These are phyloP conservation scores for Myriangium duriaei DNA, from an alignment of 2,329 filamentous ascomycete genomes.

Conservation along the genomic window DNA sequence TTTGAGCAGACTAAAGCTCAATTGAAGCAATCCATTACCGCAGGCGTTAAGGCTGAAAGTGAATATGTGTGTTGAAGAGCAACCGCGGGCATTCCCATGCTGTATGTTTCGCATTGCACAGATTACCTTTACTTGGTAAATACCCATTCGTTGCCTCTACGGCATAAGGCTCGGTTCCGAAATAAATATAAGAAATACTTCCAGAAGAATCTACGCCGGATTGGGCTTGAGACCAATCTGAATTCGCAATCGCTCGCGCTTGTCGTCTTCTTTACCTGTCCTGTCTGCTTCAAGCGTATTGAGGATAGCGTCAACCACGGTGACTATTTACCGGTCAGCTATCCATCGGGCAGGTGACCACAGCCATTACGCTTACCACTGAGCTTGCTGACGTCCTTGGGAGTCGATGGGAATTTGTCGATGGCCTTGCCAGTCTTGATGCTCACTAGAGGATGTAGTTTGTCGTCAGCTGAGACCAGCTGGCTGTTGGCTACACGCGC, in stretches of 20 bases:
- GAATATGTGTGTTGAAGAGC: too few species aligned
- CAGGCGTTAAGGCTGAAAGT: too few species aligned
- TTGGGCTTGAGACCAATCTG: conserved; percentile 22
- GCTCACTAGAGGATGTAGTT: conserved; percentile 18
- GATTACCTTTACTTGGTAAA: too few species aligned
- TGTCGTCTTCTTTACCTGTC: conserved; percentile 19
- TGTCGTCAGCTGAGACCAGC: conserved; percentile 18
- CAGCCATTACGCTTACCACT: conserved; percentile 18
- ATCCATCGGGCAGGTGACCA: not conserved
- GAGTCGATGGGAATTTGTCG: conserved; percentile 21
- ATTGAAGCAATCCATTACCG: too few species aligned
- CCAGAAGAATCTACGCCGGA: too few species aligned
- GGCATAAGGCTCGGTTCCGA: too few species aligned
- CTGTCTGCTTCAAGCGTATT: conserved; percentile 19
- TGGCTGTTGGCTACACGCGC: conserved; percentile 23
- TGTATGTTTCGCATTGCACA: too few species aligned
- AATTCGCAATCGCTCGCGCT: conserved; percentile 19
- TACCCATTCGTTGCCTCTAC: too few species aligned
- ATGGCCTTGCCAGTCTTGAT: conserved; percentile 21
- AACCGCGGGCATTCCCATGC: too few species aligned
- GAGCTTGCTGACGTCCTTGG: conserved; percentile 20
- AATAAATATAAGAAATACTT: too few species aligned
- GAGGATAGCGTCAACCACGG: conserved; percentile 19
- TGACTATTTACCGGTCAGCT: conserved; percentile 13
- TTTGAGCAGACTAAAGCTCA: too few species aligned